Conservation (phyloP, 148 eudicot species). For the Rhododendron molle region DNA sequence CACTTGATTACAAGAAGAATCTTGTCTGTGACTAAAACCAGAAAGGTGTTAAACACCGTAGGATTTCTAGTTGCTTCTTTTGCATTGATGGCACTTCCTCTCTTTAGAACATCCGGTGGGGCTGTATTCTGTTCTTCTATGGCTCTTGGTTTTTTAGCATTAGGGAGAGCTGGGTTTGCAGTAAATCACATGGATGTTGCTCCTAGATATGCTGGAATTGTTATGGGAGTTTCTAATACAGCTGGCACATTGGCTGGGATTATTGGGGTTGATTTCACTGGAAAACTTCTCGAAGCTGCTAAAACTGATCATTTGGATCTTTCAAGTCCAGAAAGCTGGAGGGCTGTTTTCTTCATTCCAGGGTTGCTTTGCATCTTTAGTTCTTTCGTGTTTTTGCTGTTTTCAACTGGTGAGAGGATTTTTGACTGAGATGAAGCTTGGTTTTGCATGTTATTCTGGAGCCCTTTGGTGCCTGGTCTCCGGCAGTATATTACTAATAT, state of each 20-base stretch:
- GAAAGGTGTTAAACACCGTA: slow-evolving; percentile 72
- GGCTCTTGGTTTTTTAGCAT: slow-evolving; percentile 89
- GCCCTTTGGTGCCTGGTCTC: background rate
- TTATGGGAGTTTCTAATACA: slow-evolving; percentile 95
- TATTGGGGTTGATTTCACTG: slow-evolving; percentile 83
- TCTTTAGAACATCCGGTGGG: slow-evolving; percentile 68
- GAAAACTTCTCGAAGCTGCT: slow-evolving; percentile 90
- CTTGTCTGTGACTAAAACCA: slow-evolving; percentile 64
- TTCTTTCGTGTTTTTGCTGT: slow-evolving; percentile 62
- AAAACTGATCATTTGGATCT: slow-evolving; percentile 66
- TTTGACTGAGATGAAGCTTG: slow-evolving; percentile 55
- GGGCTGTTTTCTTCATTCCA: slow-evolving; percentile 66
- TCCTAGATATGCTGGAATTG: slow-evolving; percentile 91
- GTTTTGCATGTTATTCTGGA: background rate
- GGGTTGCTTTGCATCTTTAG: slow-evolving; percentile 79
- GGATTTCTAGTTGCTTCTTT: slow-evolving; percentile 80
- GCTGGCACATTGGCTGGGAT: slow-evolving; percentile 96
- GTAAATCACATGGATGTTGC: slow-evolving; percentile 98
- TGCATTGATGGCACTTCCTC: slow-evolving; percentile 65
- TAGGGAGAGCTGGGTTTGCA: slow-evolving; percentile 98
- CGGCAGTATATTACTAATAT: background rate
- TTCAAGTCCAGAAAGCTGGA: slow-evolving; percentile 83
- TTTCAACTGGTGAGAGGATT: slow-evolving; percentile 84
- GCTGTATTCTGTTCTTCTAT: slow-evolving; percentile 88
- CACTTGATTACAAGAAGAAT: slow-evolving; percentile 64